A percentile compares a stretch with the other conserved stretches of the same genome.
Evolutionary conservation across 2,329 filamentous ascomycete species (phyloP).

Genomic region (Penicillium sp.): DNA sequence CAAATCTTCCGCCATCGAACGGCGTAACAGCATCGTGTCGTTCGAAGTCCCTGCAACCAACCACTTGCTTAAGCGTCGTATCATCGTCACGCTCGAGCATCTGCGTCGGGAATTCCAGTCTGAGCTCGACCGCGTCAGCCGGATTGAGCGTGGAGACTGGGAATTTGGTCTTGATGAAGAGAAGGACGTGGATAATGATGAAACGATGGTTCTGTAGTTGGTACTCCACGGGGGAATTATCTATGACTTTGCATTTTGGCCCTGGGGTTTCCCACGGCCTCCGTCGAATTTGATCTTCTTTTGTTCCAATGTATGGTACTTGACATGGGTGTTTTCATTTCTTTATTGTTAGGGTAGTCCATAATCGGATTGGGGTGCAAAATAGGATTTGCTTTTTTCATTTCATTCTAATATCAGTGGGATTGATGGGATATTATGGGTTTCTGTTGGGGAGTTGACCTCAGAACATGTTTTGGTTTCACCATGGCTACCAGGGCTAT

Average conservation of each 20-base stretch:
- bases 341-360: slow-evolving; percentile 14
- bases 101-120: slow-evolving; percentile 84
- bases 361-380: slow-evolving; percentile 12
- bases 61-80: slow-evolving; percentile 55
- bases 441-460: background rate
- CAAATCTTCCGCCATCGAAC: slow-evolving; percentile 14
- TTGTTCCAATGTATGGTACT: slow-evolving; percentile 12
- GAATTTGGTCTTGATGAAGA: slow-evolving; percentile 57
- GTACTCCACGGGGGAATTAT: background rate
- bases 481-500: background rate
- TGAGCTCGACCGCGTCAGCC: slow-evolving; percentile 82
- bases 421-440: background rate
- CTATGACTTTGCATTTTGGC: slow-evolving; percentile 6
- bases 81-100: slow-evolving; percentile 80
- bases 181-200: slow-evolving; percentile 33
- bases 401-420: background rate
- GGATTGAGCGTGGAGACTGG: slow-evolving; percentile 87
- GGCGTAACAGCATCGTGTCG: slow-evolving; percentile 9
- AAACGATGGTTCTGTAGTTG: slow-evolving; percentile 37
- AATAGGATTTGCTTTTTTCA: slow-evolving; percentile 12
- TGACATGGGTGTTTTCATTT: slow-evolving; percentile 13
- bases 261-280: background rate
- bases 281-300: slow-evolving; percentile 3
- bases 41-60: slow-evolving; percentile 7
- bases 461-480: background rate